These are phyloP conservation scores for Boletus subcaerulescens DNA, from an alignment of 768 basidiomycete genomes.

Conservation along the genomic window DNA sequence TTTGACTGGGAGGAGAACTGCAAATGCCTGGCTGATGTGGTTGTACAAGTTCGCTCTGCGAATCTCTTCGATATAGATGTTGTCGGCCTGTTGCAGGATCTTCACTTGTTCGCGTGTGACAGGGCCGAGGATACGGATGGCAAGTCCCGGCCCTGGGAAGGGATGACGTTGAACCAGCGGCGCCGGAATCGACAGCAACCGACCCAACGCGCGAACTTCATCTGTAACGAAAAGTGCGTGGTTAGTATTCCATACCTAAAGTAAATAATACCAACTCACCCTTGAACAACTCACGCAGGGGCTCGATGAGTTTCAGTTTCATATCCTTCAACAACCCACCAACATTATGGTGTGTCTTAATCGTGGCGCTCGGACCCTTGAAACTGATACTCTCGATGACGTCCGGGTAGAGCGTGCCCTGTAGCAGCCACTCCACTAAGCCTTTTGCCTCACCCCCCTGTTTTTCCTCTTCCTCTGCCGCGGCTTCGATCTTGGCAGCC, in stretches of 20 bases:
- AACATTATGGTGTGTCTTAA: slow-evolving; percentile 99
- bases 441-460: slow-evolving; percentile 73
- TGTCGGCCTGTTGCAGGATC: slow-evolving; percentile 88
- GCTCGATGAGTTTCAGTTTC: slow-evolving; percentile 98
- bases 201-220: slow-evolving; percentile 91
- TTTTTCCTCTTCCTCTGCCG: slow-evolving; percentile 72
- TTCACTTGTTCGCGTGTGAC: slow-evolving; percentile 92
- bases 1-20: slow-evolving; percentile 90
- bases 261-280: slow-evolving; percentile 45
- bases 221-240: slow-evolving; percentile 45
- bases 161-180: slow-evolving; percentile 95
- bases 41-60: slow-evolving; percentile 89
- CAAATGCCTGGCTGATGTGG: slow-evolving; percentile 94
- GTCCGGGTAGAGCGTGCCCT: slow-evolving; percentile 97
- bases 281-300: slow-evolving; percentile 96
- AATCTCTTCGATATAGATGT: slow-evolving; percentile 97
- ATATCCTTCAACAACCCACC: slow-evolving; percentile 95
- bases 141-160: slow-evolving; percentile 97
- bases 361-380: slow-evolving; percentile 98
- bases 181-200: slow-evolving; percentile 86
- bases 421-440: slow-evolving; percentile 93
- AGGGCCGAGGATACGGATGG: slow-evolving; percentile 95
- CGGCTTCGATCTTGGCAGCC: slow-evolving; percentile 82
- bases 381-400: slow-evolving; percentile 99
- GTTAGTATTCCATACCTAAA: not conserved